Conservation (phyloP, 495 filamentous ascomycete species). For the Aspergillus ellipticus region DNA sequence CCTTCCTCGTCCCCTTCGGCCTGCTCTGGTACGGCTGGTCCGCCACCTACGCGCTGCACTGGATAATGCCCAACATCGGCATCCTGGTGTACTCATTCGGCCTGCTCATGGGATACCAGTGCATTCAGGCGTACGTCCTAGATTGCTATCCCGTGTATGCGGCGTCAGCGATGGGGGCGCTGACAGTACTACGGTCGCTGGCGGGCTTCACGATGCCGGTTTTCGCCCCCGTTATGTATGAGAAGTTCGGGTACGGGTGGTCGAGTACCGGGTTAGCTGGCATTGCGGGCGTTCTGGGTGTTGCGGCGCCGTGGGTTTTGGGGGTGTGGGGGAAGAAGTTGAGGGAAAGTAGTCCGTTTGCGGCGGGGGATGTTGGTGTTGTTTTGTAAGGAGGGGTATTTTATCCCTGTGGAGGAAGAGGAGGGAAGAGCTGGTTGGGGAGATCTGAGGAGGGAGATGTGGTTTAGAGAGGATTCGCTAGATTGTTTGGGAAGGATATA, state of each 20-base stretch:
- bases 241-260: neutral
- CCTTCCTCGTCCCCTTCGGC: conserved; percentile 19
- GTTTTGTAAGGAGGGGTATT: neutral
- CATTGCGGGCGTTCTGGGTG: neutral
- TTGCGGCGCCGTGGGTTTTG: neutral
- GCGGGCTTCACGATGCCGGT: neutral
- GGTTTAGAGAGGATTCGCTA: too few species aligned
- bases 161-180: conserved; percentile 54
- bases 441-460: too few species aligned
- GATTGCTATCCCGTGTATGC: conserved; percentile 30
- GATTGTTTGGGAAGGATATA: too few species aligned
- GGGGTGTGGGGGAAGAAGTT: neutral
- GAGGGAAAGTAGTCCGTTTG: neutral
- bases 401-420: too few species aligned
- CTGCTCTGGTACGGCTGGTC: conserved; percentile 32
- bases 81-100: conserved; percentile 24
- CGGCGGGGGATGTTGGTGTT: too few species aligned
- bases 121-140: conserved; percentile 20
- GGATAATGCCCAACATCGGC: conserved; percentile 34
- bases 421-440: too few species aligned
- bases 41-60: conserved; percentile 21
- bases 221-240: neutral
- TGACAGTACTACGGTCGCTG: conserved; percentile 47
- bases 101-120: conserved; percentile 20
- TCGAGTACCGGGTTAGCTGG: neutral